Evolutionary conservation across 2,329 filamentous ascomycete species (phyloP).

Genomic region (Colletotrichum noveboracense): DNA sequence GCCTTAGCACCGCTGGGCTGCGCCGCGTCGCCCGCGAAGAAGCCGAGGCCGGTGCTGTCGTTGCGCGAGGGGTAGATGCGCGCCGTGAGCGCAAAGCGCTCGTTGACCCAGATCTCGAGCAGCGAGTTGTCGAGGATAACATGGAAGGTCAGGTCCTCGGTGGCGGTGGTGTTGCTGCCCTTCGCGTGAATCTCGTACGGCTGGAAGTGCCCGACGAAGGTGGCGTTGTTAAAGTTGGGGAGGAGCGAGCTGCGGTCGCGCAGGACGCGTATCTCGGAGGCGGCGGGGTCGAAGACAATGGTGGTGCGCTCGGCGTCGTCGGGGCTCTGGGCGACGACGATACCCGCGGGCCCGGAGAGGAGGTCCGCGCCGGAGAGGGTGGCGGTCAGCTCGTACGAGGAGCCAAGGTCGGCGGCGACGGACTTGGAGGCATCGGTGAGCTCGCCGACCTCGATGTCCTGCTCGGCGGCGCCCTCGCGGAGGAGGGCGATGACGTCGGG

Average conservation of each 20-base stretch:
- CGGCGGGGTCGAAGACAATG: conserved; percentile 13
- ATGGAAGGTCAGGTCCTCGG: conserved; percentile 19
- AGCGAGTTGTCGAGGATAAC: conserved; percentile 18
- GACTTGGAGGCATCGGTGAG: background rate
- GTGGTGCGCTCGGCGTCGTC: conserved; percentile 17
- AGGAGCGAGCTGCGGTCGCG: conserved; percentile 21
- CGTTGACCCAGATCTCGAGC: conserved; percentile 24
- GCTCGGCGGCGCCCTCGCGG: conserved; percentile 9
- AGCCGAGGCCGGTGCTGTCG: conserved; percentile 21
- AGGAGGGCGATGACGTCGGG: conserved; percentile 19
- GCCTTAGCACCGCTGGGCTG: background rate
- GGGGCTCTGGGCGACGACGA: conserved; percentile 21
- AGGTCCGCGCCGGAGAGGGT: conserved; percentile 1
- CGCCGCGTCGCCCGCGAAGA: conserved; percentile 13
- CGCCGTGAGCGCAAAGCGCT: conserved; percentile 21
- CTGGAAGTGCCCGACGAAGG: conserved; percentile 19
- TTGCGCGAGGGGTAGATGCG: conserved; percentile 23
- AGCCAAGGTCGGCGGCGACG: conserved; percentile 1
- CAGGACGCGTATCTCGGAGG: conserved; percentile 9
- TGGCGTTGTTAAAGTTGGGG: conserved; percentile 21
- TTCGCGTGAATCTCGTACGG: conserved; percentile 6
- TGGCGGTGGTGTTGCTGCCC: background rate
- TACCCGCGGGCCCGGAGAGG: conserved; percentile 6
- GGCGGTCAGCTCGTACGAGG: conserved; percentile 22
- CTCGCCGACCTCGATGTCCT: conserved; percentile 6